Evolutionary conservation across 768 basidiomycete genomes (phyloP).

Genomic region (Clathrus columnatus): DNA sequence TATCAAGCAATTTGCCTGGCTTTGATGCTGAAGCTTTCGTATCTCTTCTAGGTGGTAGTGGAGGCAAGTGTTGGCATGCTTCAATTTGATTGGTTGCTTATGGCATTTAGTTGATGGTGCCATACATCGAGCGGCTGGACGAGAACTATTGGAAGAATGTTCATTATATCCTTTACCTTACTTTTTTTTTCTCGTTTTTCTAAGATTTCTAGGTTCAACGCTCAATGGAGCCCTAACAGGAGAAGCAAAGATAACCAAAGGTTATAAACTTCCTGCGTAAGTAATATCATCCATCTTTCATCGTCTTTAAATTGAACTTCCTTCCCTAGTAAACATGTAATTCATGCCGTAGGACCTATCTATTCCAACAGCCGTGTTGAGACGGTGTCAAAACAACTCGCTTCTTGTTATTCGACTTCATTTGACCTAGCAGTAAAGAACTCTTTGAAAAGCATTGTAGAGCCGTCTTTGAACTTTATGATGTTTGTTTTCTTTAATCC

Average conservation of each 20-base stretch:
- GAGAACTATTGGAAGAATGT: constrained; percentile 62
- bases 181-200: neutral
- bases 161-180: constrained; percentile 14
- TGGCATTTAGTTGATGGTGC: constrained; percentile 61
- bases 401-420: constrained; percentile 60
- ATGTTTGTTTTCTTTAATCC: no score
- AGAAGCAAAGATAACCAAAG: constrained; percentile 69
- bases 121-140: constrained; percentile 71
- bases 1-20: neutral
- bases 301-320: neutral
- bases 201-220: constrained; percentile 38
- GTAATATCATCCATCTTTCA: constrained; percentile 21
- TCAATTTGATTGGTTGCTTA: neutral
- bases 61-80: constrained; percentile 38
- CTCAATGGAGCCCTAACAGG: constrained; percentile 65
- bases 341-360: constrained; percentile 77
- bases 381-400: constrained; percentile 43
- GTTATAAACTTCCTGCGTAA: constrained; percentile 69
- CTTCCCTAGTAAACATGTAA: constrained; percentile 49
- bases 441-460: constrained; percentile 56
- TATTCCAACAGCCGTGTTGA: constrained; percentile 37
- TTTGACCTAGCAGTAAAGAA: constrained; percentile 54
- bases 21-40: neutral
- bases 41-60: constrained; percentile 55
- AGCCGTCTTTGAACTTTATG: constrained; percentile 14